phyloP scores from a whole-genome alignment of 1,139 yeast genomes.

The Meyerozyma athensensis region DNA sequence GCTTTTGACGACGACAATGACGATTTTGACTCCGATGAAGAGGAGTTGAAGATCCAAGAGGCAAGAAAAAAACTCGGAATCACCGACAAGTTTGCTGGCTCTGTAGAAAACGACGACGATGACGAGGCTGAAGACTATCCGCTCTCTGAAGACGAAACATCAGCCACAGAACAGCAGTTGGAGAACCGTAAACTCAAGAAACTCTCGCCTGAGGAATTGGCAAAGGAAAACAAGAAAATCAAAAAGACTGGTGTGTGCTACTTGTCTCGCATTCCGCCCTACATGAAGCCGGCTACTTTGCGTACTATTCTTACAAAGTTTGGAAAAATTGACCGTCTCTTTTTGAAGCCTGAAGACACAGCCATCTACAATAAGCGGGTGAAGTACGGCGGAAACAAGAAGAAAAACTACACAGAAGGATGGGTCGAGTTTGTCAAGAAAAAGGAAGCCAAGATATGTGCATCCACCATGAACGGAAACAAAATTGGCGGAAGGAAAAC shows the following conservation, averaged over 20 bases:
- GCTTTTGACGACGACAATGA: constrained; percentile 11
- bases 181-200: constrained; percentile 37
- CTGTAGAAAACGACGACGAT: constrained; percentile 17
- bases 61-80: constrained; percentile 8
- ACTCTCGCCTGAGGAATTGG: constrained; percentile 50
- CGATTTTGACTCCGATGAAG: constrained; percentile 11
- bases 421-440: constrained; percentile 92
- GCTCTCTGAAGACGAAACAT: constrained; percentile 11
- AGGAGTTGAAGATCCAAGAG: constrained; percentile 9
- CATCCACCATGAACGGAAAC: constrained; percentile 80
- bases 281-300: constrained; percentile 91
- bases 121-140: no score
- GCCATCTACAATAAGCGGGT: constrained; percentile 61
- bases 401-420: constrained; percentile 84
- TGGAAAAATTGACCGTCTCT: constrained; percentile 82
- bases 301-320: constrained; percentile 75
- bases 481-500: constrained; percentile 90
- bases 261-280: constrained; percentile 87
- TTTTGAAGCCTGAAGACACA: constrained; percentile 81
- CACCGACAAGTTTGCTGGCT: constrained; percentile 9
- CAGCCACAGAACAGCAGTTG: constrained; percentile 6
- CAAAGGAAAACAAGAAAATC: constrained; percentile 51
- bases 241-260: constrained; percentile 88
- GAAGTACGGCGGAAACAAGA: constrained; percentile 91
- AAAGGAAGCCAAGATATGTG: constrained; percentile 84